phyloP scores from a whole-genome alignment of 192 early-diverging fungal genomes.

The Podila clonocystis region DNA sequence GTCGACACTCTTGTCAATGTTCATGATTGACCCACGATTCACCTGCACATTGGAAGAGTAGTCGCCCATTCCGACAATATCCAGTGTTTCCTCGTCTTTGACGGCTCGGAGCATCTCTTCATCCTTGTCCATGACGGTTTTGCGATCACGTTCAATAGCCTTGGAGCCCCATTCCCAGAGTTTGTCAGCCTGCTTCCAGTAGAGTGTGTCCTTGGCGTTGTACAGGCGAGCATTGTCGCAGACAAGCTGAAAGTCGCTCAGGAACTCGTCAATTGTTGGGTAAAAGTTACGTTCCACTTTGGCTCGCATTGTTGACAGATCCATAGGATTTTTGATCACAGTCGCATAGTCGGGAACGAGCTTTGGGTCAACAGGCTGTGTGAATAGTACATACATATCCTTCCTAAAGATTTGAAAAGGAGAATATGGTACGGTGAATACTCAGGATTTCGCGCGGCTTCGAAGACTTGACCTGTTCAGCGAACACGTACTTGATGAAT shows the following conservation, averaged over 20 bases:
- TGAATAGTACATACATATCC: slow-evolving; percentile 56
- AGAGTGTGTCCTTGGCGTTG: slow-evolving; percentile 84
- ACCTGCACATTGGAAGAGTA: slow-evolving; percentile 1
- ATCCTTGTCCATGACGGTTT: slow-evolving; percentile 45
- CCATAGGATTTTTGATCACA: slow-evolving; percentile 89
- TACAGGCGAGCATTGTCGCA: slow-evolving; percentile 85
- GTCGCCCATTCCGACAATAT: slow-evolving; percentile 47
- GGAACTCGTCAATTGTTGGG: slow-evolving; percentile 72
- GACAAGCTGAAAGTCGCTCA: slow-evolving; percentile 80
- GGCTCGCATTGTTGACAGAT: slow-evolving; percentile 87
- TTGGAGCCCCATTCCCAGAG: slow-evolving; percentile 72
- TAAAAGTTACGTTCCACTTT: slow-evolving; percentile 77
- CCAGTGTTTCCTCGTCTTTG: slow-evolving; percentile 43
- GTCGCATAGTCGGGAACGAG: slow-evolving; percentile 82
- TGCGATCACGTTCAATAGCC: slow-evolving; percentile 76
- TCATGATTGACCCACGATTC: slow-evolving; percentile 13
- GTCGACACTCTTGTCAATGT: slow-evolving; percentile 18
- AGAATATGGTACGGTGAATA: no score
- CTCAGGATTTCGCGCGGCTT: no score
- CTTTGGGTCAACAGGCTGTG: slow-evolving; percentile 83
- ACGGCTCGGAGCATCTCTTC: slow-evolving; percentile 22
- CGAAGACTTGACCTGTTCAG: no score
- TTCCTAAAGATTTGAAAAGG: neutral
- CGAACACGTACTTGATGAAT: slow-evolving; percentile 65
- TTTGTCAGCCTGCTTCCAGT: slow-evolving; percentile 84